A percentile compares a stretch with the other conserved stretches of the same genome.
Conservation (phyloP, 176 grass and related monocot genomes). For the Coix lacrymajobi region DNA sequence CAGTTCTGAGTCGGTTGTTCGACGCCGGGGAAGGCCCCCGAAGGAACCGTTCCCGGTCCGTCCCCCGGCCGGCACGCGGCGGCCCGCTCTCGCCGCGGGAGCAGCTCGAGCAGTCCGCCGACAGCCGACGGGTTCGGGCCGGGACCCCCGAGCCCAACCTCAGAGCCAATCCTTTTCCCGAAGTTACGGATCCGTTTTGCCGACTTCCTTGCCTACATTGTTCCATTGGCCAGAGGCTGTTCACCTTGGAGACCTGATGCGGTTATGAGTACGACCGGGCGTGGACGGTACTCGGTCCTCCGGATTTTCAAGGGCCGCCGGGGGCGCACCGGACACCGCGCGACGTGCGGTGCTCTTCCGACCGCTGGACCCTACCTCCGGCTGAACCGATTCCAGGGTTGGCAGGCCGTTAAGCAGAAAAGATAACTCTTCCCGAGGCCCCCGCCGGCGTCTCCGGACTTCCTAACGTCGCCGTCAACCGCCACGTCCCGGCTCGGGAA, state of each 20-base stretch:
- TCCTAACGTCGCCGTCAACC: constrained; percentile 35
- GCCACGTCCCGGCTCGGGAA: constrained; percentile 33
- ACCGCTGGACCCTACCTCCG: constrained; percentile 71
- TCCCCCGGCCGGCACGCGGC: no score
- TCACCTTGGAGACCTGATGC: constrained; percentile 80
- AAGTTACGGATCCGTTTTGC: constrained; percentile 79
- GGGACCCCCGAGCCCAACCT: no score
- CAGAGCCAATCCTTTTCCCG: constrained; percentile 67
- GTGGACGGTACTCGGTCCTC: constrained; percentile 38
- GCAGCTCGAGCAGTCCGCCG: no score
- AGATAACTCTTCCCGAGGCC: constrained; percentile 80
- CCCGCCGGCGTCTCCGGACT: constrained; percentile 64
- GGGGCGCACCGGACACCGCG: constrained; percentile 59
- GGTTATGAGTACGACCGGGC: constrained; percentile 68
- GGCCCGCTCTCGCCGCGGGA: no score
- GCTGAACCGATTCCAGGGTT: constrained; percentile 67
- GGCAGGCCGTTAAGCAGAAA: constrained; percentile 73
- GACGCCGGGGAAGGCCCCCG: no score
- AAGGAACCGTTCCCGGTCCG: no score
- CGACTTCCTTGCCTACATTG: constrained; percentile 84
- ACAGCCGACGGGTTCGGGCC: no score
- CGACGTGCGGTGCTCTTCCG: constrained; percentile 70
- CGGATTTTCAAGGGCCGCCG: constrained; percentile 30
- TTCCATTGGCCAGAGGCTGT: constrained; percentile 54
- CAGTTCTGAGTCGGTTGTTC: no score